phyloP scores from a whole-genome alignment of 176 grass and related monocot genomes.

The Oryza longistaminata region DNA sequence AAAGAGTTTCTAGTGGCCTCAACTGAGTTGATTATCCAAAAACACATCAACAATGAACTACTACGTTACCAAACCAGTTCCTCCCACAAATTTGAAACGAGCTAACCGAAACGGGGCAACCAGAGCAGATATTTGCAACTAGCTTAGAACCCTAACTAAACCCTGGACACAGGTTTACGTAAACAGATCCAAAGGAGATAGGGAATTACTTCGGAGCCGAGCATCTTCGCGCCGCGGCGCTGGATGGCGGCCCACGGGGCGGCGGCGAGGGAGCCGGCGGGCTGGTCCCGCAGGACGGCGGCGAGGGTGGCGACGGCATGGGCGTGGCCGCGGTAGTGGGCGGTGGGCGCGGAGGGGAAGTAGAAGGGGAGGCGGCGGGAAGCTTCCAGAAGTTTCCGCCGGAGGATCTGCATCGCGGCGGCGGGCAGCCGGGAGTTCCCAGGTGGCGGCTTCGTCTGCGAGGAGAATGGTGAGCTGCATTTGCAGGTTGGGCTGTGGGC shows the following conservation, averaged over 20 bases:
- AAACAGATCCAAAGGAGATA: not conserved
- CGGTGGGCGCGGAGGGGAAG: conserved; percentile 1
- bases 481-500: not conserved
- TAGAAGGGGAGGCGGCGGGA: conserved; percentile 31
- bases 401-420: conserved; percentile 53
- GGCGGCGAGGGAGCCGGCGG: conserved; percentile 32
- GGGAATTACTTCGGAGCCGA: conserved; percentile 60
- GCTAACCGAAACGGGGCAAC: not conserved
- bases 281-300: conserved; percentile 1
- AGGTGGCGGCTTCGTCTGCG: not conserved
- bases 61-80: not conserved
- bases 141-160: conserved; percentile 29
- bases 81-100: not conserved
- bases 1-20: not conserved
- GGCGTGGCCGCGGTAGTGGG: not conserved
- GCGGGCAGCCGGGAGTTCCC: conserved; percentile 3
- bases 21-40: not conserved
- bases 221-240: conserved; percentile 71
- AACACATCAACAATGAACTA: not conserved
- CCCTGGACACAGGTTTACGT: not conserved
- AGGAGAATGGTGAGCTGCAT: not conserved
- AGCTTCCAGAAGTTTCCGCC: conserved; percentile 46
- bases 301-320: conserved; percentile 41
- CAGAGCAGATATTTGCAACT: not conserved
- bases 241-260: conserved; percentile 62